Percentiles rank a stretch among this genome's conserved stretches.
Evolutionary conservation across 768 basidiomycete genomes (phyloP).

Genomic region (Vararia minispora): DNA sequence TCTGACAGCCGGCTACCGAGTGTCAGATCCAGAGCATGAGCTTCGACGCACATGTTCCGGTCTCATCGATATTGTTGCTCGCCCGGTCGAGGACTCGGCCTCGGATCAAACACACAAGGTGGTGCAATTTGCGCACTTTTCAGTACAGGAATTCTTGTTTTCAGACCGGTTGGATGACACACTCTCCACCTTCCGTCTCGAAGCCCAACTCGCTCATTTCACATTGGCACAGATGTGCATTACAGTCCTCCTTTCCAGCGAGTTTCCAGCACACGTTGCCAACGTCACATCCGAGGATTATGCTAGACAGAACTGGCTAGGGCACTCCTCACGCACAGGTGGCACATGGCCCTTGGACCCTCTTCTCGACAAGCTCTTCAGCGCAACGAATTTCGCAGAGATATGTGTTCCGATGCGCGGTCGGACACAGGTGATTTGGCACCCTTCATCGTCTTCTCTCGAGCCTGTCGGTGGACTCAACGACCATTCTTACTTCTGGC

Average conservation of each 20-base stretch:
- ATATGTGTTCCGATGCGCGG: too few relatives aligned
- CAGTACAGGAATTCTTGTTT: constrained; percentile 8
- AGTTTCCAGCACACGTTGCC: background rate
- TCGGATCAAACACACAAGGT: background rate
- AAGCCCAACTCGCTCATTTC: background rate
- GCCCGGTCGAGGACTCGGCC: too few relatives aligned
- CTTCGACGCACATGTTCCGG: constrained; percentile 2
- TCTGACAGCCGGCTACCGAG: constrained; percentile 1
- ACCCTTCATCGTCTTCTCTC: too few relatives aligned
- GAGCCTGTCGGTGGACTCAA: too few relatives aligned
- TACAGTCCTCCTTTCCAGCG: constrained; percentile 2
- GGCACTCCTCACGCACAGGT: too few relatives aligned
- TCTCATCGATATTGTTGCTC: background rate
- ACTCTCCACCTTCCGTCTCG: constrained; percentile 4
- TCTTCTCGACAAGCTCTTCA: too few relatives aligned
- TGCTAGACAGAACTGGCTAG: constrained; percentile 4
- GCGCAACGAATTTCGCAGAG: too few relatives aligned
- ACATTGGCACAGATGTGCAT: constrained; percentile 1
- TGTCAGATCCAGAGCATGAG: background rate
- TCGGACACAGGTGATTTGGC: too few relatives aligned
- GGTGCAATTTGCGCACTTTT: constrained; percentile 6
- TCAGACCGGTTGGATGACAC: constrained; percentile 2
- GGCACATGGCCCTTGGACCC: too few relatives aligned
- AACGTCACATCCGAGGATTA: background rate
- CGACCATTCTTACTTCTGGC: too few relatives aligned